Percentiles rank a stretch among this genome's conserved stretches.
Conservation (phyloP, 169 alveolate species). For the Miamiensis avidus region DNA sequence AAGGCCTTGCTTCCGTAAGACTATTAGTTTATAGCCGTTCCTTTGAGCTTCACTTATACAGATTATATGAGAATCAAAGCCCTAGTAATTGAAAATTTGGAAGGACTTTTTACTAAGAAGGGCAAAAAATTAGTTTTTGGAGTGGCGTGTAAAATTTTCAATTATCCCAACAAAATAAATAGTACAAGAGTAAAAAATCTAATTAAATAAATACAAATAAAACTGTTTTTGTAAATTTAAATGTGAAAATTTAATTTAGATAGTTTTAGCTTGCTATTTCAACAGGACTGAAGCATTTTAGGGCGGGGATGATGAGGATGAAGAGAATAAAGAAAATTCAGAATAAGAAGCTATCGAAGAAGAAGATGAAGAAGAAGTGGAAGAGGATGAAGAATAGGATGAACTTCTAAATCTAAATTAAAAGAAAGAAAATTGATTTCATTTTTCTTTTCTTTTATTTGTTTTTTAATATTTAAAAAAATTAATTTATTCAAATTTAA, state of each 20-base stretch:
- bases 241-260: too few species aligned
- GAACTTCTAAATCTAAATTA: neutral
- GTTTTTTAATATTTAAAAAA: too few species aligned
- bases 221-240: too few species aligned
- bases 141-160: neutral
- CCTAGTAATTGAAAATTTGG: neutral
- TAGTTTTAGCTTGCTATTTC: too few species aligned
- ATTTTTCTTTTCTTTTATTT: too few species aligned
- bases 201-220: too few species aligned
- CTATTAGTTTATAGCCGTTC: neutral
- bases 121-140: neutral
- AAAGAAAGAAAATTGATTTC: neutral
- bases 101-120: too few species aligned
- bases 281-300: too few species aligned
- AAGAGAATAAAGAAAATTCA: neutral
- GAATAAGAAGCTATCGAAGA: neutral
- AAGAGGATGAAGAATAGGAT: neutral
- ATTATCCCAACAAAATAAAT: neutral
- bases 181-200: neutral
- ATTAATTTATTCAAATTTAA: too few species aligned
- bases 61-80: neutral
- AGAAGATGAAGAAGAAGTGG: neutral
- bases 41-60: neutral
- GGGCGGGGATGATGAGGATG: too few species aligned
- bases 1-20: neutral